Evolutionary conservation across 805 yeast species (phyloP), one percentile per base, ranked within the genome.

Genomic region (Candida nemodendra): DNA sequence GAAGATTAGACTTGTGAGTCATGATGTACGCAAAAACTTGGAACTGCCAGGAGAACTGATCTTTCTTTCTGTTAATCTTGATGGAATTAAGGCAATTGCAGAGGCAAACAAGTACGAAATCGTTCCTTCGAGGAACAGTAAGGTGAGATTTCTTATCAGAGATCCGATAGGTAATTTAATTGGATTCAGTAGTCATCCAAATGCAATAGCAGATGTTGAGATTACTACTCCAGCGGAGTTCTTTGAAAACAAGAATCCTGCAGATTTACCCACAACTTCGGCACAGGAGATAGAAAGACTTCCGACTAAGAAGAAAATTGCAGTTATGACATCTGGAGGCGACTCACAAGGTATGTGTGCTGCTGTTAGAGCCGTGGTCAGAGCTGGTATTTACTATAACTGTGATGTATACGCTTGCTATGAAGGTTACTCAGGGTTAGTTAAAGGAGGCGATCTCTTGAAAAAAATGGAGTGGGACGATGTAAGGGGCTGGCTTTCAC

Each of bases 271-370:
- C 31, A 32, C 40, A 7, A 29, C 41, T n/a, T 12, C 30, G 15
- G 22, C 26, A 9, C 25, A 15, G 13, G 34, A 22, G 13, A 29
- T 16, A n/a, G 27, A 24, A 14, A 30, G 26, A 4, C 40, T 36
- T 14, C 9, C 36, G 12, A 27, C 36, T 21, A 46, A 42, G 39
- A 59, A 57, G 38, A 47, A 62, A 35, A 86, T 93, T 47, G 99
- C 95, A 4, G 93, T 93, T 34, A 89, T 93, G 91, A 93, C 98
- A 5, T 87, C 96, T 1, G 99, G 99, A 53, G 99, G 99, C 65
- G 99, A 93, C 61, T 85, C 98, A 36, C 99, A 95, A 21, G 99
- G 99, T 55, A 93, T 93, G 99, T 88, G 89, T 64, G 91, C 97
- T 4, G 86, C 82, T 18, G 99, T 93, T 6, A 75, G 99, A 47